Evolutionary conservation across 805 yeast species (phyloP).

Genomic region (Candida montana): DNA sequence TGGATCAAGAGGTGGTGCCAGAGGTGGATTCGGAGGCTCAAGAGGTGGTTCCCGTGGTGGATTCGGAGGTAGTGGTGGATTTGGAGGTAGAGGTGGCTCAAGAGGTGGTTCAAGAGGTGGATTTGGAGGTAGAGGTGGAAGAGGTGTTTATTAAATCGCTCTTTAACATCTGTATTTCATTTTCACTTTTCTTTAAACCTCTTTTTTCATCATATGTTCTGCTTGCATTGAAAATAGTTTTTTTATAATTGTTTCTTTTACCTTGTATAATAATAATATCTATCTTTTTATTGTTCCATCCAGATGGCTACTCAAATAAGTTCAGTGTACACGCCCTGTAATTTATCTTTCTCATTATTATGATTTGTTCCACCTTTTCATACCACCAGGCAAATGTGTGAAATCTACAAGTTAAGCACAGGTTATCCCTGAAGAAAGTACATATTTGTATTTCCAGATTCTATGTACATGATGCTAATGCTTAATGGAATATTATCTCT

Average conservation of each 20-base stretch:
- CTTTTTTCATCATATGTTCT: background rate
- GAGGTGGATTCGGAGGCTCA: no score
- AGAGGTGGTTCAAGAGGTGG: constrained; percentile 36
- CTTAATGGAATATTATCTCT: no score
- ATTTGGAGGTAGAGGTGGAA: no score
- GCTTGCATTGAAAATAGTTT: constrained; percentile 2
- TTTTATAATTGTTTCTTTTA: background rate
- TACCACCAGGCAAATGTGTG: no score
- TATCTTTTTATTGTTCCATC: background rate
- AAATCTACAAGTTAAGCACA: no score
- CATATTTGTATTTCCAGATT: no score
- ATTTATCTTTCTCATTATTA: no score
- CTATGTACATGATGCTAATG: no score
- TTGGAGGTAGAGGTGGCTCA: constrained; percentile 32
- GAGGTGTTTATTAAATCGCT: constrained; percentile 21
- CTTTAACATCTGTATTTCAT: background rate
- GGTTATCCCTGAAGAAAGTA: no score
- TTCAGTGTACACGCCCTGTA: no score
- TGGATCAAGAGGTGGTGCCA: constrained; percentile 27
- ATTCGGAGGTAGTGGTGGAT: constrained; percentile 28
- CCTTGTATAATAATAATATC: constrained; percentile 4
- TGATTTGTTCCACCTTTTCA: no score
- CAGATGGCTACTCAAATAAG: no score
- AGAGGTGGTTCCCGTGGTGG: constrained; percentile 30
- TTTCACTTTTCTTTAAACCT: background rate